Conservation (phyloP, 2,329 filamentous ascomycete species). For the Epichloe glyceriae region DNA sequence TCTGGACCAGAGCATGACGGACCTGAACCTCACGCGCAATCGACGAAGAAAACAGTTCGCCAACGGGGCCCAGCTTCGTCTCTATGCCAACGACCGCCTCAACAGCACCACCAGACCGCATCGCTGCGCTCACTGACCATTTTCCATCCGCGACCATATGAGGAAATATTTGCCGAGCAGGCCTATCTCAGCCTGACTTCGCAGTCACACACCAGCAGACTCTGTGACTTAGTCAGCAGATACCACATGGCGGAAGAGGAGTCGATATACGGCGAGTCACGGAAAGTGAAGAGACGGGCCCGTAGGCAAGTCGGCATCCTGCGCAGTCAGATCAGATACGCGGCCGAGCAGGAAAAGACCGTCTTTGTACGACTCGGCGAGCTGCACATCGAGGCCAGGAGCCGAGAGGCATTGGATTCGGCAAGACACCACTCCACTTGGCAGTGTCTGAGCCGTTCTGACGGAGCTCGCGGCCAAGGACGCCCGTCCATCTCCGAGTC, state of each 20-base stretch:
- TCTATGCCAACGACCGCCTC: background rate
- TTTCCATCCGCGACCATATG: slow-evolving; percentile 26
- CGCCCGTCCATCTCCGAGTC: slow-evolving; percentile 3
- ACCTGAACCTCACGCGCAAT: background rate
- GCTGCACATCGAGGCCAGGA: slow-evolving; percentile 35
- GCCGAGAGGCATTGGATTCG: slow-evolving; percentile 26
- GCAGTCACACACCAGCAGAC: slow-evolving; percentile 25
- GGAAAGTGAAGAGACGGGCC: slow-evolving; percentile 18
- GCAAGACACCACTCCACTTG: slow-evolving; percentile 14
- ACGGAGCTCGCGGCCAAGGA: background rate
- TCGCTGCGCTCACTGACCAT: slow-evolving; percentile 7
- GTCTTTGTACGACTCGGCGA: slow-evolving; percentile 35
- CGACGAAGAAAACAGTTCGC: background rate
- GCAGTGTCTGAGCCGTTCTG: background rate
- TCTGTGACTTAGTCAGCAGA: slow-evolving; percentile 24
- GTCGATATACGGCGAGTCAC: slow-evolving; percentile 12
- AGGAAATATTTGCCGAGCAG: slow-evolving; percentile 32
- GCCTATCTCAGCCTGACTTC: slow-evolving; percentile 31
- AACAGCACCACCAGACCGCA: background rate
- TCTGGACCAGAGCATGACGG: background rate
- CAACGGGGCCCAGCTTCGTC: background rate
- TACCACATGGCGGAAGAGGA: slow-evolving; percentile 25
- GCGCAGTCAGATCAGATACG: slow-evolving; percentile 29
- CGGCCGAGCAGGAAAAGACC: slow-evolving; percentile 31
- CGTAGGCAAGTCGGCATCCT: slow-evolving; percentile 30